Conservation (phyloP, 164 flowering plant species). For the Akebia trifoliata region DNA sequence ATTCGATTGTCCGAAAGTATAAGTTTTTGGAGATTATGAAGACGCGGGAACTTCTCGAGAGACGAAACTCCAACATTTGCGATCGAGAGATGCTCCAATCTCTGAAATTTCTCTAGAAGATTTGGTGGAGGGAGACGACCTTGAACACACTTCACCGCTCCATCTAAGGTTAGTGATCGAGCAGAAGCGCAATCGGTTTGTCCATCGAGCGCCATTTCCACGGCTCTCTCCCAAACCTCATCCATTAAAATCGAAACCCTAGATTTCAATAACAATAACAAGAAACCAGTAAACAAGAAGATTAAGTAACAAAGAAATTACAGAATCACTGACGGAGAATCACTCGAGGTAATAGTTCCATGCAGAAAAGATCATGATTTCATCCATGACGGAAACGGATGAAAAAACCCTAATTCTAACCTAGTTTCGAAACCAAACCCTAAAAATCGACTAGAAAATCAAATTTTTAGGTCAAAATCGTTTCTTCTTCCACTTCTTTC, state of each 20-base stretch:
- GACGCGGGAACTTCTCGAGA: conserved; percentile 77
- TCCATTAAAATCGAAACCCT: conserved; percentile 50
- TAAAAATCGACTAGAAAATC: background rate
- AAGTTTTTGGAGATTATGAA: conserved; percentile 66
- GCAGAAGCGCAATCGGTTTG: conserved; percentile 43
- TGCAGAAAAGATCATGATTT: too few species aligned
- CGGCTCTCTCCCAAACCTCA: conserved; percentile 93
- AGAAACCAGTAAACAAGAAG: too few species aligned
- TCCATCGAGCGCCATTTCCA: conserved; percentile 85
- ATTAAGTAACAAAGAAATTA: too few species aligned
- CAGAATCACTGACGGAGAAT: too few species aligned
- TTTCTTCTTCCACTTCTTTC: too few species aligned
- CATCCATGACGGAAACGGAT: too few species aligned
- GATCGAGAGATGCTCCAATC: conserved; percentile 74
- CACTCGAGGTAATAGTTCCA: too few species aligned
- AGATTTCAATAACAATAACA: conserved; percentile 17
- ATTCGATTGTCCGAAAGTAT: conserved; percentile 81
- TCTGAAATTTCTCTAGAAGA: conserved; percentile 60
- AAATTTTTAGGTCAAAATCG: too few species aligned
- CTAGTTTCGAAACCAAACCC: background rate
- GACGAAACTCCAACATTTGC: conserved; percentile 87
- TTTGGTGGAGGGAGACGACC: conserved; percentile 72
- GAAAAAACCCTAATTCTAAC: background rate
- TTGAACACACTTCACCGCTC: conserved; percentile 82
- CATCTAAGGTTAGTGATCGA: conserved; percentile 71